Percentiles rank a stretch among this genome's conserved stretches.
Evolutionary conservation across 2,329 filamentous ascomycete species (phyloP).

Genomic region (Amylocarpus encephaloides): DNA sequence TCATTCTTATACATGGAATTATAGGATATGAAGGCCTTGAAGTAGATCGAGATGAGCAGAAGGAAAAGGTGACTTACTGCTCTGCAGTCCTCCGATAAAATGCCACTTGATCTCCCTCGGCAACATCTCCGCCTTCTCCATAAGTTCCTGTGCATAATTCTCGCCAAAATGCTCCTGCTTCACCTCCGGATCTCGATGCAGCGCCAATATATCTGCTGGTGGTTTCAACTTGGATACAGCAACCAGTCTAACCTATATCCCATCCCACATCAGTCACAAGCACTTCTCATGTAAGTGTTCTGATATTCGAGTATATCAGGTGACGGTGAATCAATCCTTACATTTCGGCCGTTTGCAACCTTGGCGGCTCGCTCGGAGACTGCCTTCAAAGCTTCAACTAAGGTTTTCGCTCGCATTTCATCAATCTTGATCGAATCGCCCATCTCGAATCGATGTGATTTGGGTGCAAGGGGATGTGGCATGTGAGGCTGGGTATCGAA

Average conservation of each 20-base stretch:
- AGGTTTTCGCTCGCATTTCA: too few relatives aligned
- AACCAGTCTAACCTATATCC: constrained; percentile 67
- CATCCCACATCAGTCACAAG: constrained; percentile 16
- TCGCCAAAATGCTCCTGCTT: constrained; percentile 82
- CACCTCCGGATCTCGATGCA: constrained; percentile 54
- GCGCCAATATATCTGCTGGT: constrained; percentile 78
- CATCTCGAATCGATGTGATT: too few relatives aligned
- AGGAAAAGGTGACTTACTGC: constrained; percentile 39
- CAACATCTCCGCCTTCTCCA: constrained; percentile 75
- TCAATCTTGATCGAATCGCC: too few relatives aligned
- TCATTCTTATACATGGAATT: too few relatives aligned
- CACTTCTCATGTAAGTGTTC: background rate
- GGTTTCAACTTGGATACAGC: constrained; percentile 97
- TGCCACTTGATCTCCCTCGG: constrained; percentile 81
- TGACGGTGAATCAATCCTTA: background rate
- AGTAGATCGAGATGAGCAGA: background rate
- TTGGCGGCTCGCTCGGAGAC: too few relatives aligned
- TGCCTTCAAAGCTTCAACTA: too few relatives aligned
- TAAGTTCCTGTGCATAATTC: constrained; percentile 89
- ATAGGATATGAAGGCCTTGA: too few relatives aligned
- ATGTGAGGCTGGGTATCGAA: too few relatives aligned
- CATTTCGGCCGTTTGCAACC: too few relatives aligned
- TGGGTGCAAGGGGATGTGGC: too few relatives aligned
- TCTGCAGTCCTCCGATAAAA: constrained; percentile 92
- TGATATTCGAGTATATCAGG: background rate